phyloP scores from a whole-genome alignment of 2,329 filamentous ascomycete genomes.

The Tolypocladium guangdongense region DNA sequence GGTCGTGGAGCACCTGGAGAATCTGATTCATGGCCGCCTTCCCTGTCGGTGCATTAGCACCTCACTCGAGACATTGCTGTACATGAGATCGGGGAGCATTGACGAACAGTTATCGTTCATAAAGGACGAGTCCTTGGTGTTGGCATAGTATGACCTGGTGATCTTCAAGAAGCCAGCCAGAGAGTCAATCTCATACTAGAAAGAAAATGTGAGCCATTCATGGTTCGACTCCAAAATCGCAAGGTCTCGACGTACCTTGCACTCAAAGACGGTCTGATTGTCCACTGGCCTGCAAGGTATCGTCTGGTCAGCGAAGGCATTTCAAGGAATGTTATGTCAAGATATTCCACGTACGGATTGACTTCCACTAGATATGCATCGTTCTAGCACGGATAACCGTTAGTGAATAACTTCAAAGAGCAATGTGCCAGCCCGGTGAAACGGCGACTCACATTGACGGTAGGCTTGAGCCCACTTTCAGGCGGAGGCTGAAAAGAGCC shows the following conservation, averaged over 20 bases:
- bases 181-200: constrained; percentile 85
- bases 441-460: constrained; percentile 9
- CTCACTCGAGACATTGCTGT: too few relatives aligned
- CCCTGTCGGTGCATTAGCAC: constrained; percentile 36
- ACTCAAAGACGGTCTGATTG: constrained; percentile 15
- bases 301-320: neutral
- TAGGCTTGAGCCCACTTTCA: constrained; percentile 44
- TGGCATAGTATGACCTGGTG: constrained; percentile 62
- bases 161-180: constrained; percentile 78
- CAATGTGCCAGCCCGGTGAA: neutral
- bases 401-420: neutral
- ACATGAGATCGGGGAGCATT: neutral
- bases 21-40: constrained; percentile 37
- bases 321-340: neutral
- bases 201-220: constrained; percentile 36
- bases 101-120: constrained; percentile 32
- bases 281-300: constrained; percentile 9
- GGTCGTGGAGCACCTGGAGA: constrained; percentile 12
- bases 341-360: constrained; percentile 11
- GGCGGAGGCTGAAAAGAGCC: constrained; percentile 83
- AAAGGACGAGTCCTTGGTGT: constrained; percentile 57
- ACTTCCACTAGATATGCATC: constrained; percentile 13
- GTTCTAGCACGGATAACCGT: constrained; percentile 1
- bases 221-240: neutral
- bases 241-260: constrained; percentile 10